phyloP scores from a whole-genome alignment of 1,284 basidiomycete genomes.

The Vanrija sp. region DNA sequence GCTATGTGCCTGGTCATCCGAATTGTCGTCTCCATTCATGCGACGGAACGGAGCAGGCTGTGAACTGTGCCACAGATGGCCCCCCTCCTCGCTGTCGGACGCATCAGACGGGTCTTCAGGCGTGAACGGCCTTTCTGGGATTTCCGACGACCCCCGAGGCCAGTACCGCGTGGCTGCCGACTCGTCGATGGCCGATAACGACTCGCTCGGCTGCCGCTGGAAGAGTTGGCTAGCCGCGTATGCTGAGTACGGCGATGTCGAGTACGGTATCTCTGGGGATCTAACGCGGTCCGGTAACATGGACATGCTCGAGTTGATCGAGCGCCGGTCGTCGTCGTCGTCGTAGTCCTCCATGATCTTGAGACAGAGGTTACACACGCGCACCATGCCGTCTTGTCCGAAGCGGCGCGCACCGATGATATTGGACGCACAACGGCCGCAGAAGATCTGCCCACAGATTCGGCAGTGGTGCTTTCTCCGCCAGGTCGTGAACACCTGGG shows the following conservation, averaged over 20 bases:
- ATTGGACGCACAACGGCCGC: slow-evolving; percentile 91
- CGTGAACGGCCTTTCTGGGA: slow-evolving; percentile 29
- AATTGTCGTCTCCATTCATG: slow-evolving; percentile 58
- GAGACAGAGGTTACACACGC: slow-evolving; percentile 91
- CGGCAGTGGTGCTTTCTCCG: slow-evolving; percentile 90
- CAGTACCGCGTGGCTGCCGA: slow-evolving; percentile 28
- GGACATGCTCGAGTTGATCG: slow-evolving; percentile 42
- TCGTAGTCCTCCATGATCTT: slow-evolving; percentile 74
- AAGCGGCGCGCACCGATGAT: slow-evolving; percentile 93
- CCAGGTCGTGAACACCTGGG: slow-evolving; percentile 88
- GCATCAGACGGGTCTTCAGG: slow-evolving; percentile 29
- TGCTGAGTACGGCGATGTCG: slow-evolving; percentile 82
- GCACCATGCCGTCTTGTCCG: slow-evolving; percentile 84
- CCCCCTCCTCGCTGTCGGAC: slow-evolving; percentile 49
- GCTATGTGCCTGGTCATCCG: slow-evolving; percentile 17
- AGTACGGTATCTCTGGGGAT: slow-evolving; percentile 40
- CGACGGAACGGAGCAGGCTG: slow-evolving; percentile 71
- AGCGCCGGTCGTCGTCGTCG: slow-evolving; percentile 58
- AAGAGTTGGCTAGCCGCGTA: slow-evolving; percentile 84
- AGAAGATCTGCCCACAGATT: slow-evolving; percentile 88
- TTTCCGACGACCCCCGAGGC: slow-evolving; percentile 15
- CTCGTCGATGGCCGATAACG: slow-evolving; percentile 44
- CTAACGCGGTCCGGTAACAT: slow-evolving; percentile 37
- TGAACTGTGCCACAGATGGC: slow-evolving; percentile 49
- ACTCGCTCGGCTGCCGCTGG: slow-evolving; percentile 42